Conservation (phyloP, 2,329 filamentous ascomycete species). For the Penicillium nordicum region DNA sequence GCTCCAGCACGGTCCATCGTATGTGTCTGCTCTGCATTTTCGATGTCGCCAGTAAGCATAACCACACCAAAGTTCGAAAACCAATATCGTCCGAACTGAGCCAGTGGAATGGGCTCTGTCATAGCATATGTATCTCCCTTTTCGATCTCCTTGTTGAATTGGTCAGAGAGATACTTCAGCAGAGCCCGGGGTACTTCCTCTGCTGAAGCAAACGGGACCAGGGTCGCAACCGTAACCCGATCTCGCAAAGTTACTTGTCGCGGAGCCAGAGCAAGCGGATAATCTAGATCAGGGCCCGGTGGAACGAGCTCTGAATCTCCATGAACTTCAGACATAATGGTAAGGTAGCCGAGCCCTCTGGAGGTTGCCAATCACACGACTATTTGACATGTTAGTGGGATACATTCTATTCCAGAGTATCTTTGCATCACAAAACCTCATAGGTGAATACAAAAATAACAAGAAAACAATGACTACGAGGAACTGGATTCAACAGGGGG, state of each 20-base stretch:
- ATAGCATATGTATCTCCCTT: conserved; percentile 91
- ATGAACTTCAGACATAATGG: conserved; percentile 37
- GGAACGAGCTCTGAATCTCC: conserved; percentile 32
- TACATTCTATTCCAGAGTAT: not conserved
- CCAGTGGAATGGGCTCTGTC: conserved; percentile 70
- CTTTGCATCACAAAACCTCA: conserved; percentile 1
- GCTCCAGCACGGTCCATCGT: conserved; percentile 51
- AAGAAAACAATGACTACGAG: conserved; percentile 3
- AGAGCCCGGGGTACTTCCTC: conserved; percentile 72
- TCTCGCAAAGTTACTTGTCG: conserved; percentile 79
- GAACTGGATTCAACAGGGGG: conserved; percentile 9
- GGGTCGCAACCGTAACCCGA: conserved; percentile 75
- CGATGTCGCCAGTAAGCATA: conserved; percentile 77
- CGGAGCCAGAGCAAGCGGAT: conserved; percentile 67
- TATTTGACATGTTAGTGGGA: conserved; percentile 34
- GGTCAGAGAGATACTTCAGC: conserved; percentile 72
- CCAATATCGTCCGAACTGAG: conserved; percentile 79
- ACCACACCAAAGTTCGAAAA: conserved; percentile 86
- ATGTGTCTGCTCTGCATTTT: conserved; percentile 55
- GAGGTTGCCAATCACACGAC: conserved; percentile 34
- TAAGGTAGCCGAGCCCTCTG: conserved; percentile 20
- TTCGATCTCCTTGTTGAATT: conserved; percentile 86
- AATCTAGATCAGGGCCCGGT: conserved; percentile 40
- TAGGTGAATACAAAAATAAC: conserved; percentile 1
- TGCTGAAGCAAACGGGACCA: conserved; percentile 76